Percentiles rank a stretch among this genome's conserved stretches.
phyloP scores from a whole-genome alignment of 2,329 filamentous ascomycete genomes.

The Ustilaginoidea virens region DNA sequence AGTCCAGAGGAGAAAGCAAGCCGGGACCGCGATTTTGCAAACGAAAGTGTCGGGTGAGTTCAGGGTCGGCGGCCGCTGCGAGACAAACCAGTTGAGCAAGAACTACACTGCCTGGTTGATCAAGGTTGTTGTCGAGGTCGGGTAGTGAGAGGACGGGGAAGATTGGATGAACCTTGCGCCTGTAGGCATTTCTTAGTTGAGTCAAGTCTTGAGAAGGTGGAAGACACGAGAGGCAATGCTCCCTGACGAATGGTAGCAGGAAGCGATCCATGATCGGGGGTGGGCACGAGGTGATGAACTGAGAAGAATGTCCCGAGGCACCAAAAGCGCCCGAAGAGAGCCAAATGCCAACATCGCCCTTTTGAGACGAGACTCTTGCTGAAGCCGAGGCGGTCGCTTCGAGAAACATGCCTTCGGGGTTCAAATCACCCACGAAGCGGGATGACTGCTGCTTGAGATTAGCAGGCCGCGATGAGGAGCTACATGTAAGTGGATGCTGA shows the following conservation, averaged over 20 bases:
- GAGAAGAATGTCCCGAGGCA: slow-evolving; percentile 14
- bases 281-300: slow-evolving; percentile 22
- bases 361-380: slow-evolving; percentile 22
- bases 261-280: slow-evolving; percentile 24
- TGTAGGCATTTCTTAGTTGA: slow-evolving; percentile 28
- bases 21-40: slow-evolving; percentile 22
- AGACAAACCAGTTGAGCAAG: slow-evolving; percentile 39
- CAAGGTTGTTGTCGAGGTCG: slow-evolving; percentile 14
- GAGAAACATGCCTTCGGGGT: slow-evolving; percentile 44
- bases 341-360: slow-evolving; percentile 42
- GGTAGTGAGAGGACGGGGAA: slow-evolving; percentile 33
- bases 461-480: not conserved
- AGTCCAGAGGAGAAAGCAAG: slow-evolving; percentile 28
- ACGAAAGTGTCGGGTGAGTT: slow-evolving; percentile 27
- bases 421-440: slow-evolving; percentile 43
- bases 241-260: slow-evolving; percentile 25
- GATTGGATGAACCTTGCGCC: slow-evolving; percentile 38
- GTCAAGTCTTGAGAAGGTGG: slow-evolving; percentile 31
- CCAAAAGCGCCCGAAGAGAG: slow-evolving; percentile 19
- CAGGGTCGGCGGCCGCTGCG: slow-evolving; percentile 34
- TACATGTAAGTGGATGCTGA: not conserved
- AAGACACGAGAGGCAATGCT: slow-evolving; percentile 30
- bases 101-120: slow-evolving; percentile 24
- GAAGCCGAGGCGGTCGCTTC: slow-evolving; percentile 29
- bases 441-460: slow-evolving; percentile 12